phyloP scores from a whole-genome alignment of 176 grass and related monocot species.

The Aegilops sharonensis region DNA sequence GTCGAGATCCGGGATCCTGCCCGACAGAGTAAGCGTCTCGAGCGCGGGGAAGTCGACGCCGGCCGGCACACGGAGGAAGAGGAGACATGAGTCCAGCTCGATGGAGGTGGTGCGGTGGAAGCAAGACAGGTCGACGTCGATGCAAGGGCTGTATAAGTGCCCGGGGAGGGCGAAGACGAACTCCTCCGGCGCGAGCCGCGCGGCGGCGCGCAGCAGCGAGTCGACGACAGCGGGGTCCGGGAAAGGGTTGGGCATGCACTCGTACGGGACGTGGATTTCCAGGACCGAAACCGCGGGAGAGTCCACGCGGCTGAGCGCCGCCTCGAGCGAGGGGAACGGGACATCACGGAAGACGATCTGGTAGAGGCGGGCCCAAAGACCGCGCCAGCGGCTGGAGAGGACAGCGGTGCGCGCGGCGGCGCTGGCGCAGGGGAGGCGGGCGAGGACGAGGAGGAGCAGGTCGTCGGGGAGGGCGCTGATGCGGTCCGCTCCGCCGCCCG shows the following conservation, averaged over 20 bases:
- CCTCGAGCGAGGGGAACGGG: background rate
- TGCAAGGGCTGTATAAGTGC: background rate
- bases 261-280: background rate
- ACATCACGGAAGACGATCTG: background rate
- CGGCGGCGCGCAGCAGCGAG: background rate
- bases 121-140: background rate
- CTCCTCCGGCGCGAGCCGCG: background rate
- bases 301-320: background rate
- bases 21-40: background rate
- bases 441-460: no score
- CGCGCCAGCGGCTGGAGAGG: no score
- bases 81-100: background rate
- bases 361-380: fast-evolving
- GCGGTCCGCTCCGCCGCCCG: no score
- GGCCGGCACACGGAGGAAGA: background rate
- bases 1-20: background rate
- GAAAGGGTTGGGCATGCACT: no score
- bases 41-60: background rate
- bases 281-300: background rate
- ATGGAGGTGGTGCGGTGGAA: background rate
- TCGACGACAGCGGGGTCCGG: background rate
- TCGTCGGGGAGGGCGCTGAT: no score
- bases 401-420: no score
- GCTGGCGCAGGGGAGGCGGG: no score
- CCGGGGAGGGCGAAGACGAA: background rate